These are phyloP conservation scores for Rutstroemia sp. DNA, from an alignment of 2,329 filamentous ascomycete genomes.

Conservation along the genomic window DNA sequence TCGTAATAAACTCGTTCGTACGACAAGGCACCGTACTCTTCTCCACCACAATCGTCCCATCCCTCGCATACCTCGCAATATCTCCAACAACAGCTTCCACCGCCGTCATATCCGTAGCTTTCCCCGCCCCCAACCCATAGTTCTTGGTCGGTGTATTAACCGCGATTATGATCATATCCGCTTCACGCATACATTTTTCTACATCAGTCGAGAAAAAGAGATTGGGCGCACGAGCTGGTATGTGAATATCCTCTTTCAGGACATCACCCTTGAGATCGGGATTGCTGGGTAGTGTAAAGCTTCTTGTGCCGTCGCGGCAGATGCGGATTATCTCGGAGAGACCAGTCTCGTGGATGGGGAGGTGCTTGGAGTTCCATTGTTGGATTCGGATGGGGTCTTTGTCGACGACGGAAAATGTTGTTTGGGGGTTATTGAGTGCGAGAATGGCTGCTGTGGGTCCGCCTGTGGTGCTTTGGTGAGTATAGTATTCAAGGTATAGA, in stretches of 20 bases:
- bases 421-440: slow-evolving; percentile 63
- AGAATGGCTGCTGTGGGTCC: slow-evolving; percentile 70
- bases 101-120: slow-evolving; percentile 64
- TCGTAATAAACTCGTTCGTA: slow-evolving; percentile 62
- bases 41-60: slow-evolving; percentile 69
- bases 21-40: slow-evolving; percentile 75
- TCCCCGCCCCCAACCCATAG: slow-evolving; percentile 60
- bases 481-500: neutral
- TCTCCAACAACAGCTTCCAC: slow-evolving; percentile 63
- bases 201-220: slow-evolving; percentile 68
- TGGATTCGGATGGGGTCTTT: slow-evolving; percentile 56
- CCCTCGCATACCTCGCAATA: slow-evolving; percentile 58
- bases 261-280: slow-evolving; percentile 27
- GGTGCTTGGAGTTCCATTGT: slow-evolving; percentile 64
- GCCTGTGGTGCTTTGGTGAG: slow-evolving; percentile 33
- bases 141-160: slow-evolving; percentile 77
- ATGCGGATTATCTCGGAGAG: slow-evolving; percentile 60
- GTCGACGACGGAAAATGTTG: slow-evolving; percentile 70
- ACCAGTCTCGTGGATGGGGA: slow-evolving; percentile 71
- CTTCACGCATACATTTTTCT: slow-evolving; percentile 51
- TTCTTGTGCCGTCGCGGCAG: slow-evolving; percentile 50
- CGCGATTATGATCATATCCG: slow-evolving; percentile 67
- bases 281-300: slow-evolving; percentile 34
- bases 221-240: slow-evolving; percentile 50
- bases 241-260: slow-evolving; percentile 23